phyloP scores from a whole-genome alignment of 768 basidiomycete genomes.

The Suillus hirtellus region DNA sequence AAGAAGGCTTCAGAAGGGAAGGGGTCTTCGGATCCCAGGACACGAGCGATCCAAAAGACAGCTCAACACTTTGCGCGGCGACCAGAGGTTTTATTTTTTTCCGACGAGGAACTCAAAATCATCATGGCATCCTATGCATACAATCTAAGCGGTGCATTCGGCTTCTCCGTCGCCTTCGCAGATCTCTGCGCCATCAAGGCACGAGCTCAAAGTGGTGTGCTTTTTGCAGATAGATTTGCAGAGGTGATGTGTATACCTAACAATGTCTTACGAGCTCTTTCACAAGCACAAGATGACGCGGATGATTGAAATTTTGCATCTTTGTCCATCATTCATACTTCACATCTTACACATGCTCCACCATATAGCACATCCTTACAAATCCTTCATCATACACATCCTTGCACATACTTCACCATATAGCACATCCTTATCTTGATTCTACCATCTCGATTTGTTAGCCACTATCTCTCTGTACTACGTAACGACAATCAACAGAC shows the following conservation, averaged over 20 bases:
- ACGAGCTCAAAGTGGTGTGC: conserved; percentile 26
- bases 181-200: conserved; percentile 60
- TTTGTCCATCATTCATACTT: not conserved
- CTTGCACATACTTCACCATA: too few species aligned
- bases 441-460: not conserved
- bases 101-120: conserved; percentile 36
- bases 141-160: conserved; percentile 37
- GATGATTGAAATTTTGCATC: conserved; percentile 12
- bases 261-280: conserved; percentile 20
- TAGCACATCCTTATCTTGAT: not conserved
- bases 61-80: conserved; percentile 26
- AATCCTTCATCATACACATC: not conserved
- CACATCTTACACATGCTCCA: too few species aligned
- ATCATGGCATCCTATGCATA: conserved; percentile 62
- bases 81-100: conserved; percentile 23
- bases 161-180: conserved; percentile 53
- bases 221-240: conserved; percentile 26
- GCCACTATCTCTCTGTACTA: not conserved
- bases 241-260: conserved; percentile 25
- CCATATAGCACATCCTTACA: not conserved
- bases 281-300: conserved; percentile 13
- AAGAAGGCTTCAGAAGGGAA: conserved; percentile 3
- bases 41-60: conserved; percentile 18
- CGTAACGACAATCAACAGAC: not conserved
- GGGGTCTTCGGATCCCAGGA: conserved; percentile 27